Evolutionary conservation across 148 eudicot species (phyloP).

Genomic region (Rheum nobile): DNA sequence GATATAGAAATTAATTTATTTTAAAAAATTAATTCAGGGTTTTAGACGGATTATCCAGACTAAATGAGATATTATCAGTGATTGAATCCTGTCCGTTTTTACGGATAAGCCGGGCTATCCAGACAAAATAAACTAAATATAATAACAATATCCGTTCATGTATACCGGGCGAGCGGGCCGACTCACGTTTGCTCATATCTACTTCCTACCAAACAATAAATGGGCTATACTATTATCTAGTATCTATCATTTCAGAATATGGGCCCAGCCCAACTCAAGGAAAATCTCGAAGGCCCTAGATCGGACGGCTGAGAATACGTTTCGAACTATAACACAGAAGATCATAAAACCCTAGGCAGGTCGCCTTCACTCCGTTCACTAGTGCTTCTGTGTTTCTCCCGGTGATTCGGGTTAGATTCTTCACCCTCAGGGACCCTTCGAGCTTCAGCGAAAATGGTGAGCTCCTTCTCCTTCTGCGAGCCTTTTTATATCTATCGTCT

Average conservation of each 20-base stretch:
- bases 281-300: background rate
- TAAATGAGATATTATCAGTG: too few relatives aligned
- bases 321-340: background rate
- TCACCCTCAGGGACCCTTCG: background rate
- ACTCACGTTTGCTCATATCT: too few relatives aligned
- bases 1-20: too few relatives aligned
- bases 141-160: too few relatives aligned
- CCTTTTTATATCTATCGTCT: background rate
- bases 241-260: background rate
- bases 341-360: background rate
- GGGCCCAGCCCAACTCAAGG: background rate
- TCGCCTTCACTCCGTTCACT: background rate
- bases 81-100: too few relatives aligned
- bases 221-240: too few relatives aligned
- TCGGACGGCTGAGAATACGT: background rate
- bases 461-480: background rate
- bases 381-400: background rate
- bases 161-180: too few relatives aligned
- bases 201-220: too few relatives aligned
- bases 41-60: too few relatives aligned
- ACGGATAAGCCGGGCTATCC: too few relatives aligned
- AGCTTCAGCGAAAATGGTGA: slow-evolving; percentile 8
- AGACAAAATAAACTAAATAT: too few relatives aligned
- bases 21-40: too few relatives aligned
- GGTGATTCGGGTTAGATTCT: background rate